These are phyloP conservation scores for Myxozyma geophila DNA, from an alignment of 805 yeast genomes.

Conservation along the genomic window DNA sequence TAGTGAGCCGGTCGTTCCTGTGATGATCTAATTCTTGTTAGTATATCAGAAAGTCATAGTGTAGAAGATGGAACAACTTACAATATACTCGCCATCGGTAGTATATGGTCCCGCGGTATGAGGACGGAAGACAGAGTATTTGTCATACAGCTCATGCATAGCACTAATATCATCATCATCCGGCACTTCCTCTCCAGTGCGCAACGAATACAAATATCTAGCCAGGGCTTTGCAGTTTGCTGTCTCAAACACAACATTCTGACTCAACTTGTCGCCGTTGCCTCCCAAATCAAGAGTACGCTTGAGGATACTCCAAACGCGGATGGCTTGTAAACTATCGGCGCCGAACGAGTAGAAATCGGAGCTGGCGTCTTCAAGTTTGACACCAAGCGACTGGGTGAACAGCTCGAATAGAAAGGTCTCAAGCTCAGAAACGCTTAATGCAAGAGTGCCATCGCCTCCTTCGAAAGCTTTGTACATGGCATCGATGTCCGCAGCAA, in stretches of 20 bases:
- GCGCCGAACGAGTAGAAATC: constrained; percentile 29
- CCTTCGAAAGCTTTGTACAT: constrained; percentile 18
- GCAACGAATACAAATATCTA: constrained; percentile 5
- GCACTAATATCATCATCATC: constrained; percentile 11
- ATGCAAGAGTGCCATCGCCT: constrained; percentile 12
- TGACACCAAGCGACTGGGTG: constrained; percentile 7
- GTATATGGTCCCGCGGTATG: constrained; percentile 7
- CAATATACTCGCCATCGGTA: constrained; percentile 18
- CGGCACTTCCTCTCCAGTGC: constrained; percentile 9
- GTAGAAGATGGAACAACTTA: not conserved
- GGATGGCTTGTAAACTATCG: constrained; percentile 27
- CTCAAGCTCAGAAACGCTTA: constrained; percentile 10
- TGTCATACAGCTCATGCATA: constrained; percentile 23
- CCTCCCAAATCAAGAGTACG: constrained; percentile 24
- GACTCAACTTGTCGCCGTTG: constrained; percentile 14
- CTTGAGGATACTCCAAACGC: constrained; percentile 20
- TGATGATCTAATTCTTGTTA: constrained; percentile 14
- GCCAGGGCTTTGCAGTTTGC: constrained; percentile 21
- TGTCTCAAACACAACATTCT: constrained; percentile 27
- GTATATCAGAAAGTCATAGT: not conserved
- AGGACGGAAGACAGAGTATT: constrained; percentile 23
- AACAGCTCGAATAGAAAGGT: constrained; percentile 16
- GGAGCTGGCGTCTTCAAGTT: constrained; percentile 6
- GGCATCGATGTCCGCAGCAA: constrained; percentile 25
- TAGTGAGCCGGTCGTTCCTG: constrained; percentile 31